Base-by-base conservation (phyloP, 345 rosid species). In the Ceriops decandra region DNA sequence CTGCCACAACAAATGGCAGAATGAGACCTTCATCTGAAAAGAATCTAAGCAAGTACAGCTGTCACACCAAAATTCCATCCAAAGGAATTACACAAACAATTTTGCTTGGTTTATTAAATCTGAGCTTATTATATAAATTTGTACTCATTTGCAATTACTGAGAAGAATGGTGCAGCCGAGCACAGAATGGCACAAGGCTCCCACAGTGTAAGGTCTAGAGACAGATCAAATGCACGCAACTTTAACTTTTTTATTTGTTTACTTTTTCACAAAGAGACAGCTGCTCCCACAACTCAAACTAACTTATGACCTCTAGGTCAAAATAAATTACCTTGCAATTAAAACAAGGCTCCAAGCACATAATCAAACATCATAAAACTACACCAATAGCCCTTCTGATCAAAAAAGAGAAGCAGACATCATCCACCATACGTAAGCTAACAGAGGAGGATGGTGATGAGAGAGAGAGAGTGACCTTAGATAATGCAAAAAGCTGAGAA, bases 401-500 rank as follows among this genome's bases (percentile, higher is more conserved):
- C 22, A 16, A n/a, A 30, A 21, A 9, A 33, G 33, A 32, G 31
- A 35, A 59, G 36, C 15, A 68, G 62, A 52, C n/a, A 57, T 61
- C 32, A 27, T 26, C 60, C 19, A 51, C 22, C 49, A 42, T 15
- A 3, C 13, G 49, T 1, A 42, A 42, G 17, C 16, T 15, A 42
- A 42, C 49, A 56, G 15, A 54, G 10, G 11, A 56, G 59, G 22
- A 24, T 56, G 24, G 30, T 24, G 16, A 24, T 5, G 61, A 66
- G 33, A 22, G 26, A 24, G n/a, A 53, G 38, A 56, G 65, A 72
- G 53, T 70, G 63, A 95, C 99, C 99, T 95, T 95, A 33, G 96
- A 84, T 66, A 92, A 69, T 69, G 99, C 98, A 86, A 88, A 88
- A 60, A 95, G 99, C 72, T 95, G 99, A 72, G 96, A 73, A 77